These are phyloP conservation scores for Saccharomycopsis microspora DNA, from an alignment of 805 yeast genomes.

Conservation along the genomic window DNA sequence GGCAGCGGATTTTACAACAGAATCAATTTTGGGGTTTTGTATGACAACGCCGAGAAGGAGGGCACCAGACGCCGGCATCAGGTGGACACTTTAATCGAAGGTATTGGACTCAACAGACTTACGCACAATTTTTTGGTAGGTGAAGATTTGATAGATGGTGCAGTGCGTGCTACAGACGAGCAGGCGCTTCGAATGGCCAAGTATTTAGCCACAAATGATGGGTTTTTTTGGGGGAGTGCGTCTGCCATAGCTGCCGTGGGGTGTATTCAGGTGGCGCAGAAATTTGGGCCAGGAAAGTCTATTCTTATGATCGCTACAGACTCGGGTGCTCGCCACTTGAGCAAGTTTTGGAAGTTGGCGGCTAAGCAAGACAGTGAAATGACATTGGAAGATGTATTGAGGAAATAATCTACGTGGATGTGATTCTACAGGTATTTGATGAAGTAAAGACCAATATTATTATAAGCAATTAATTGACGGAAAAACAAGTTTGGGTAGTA, in stretches of 20 bases:
- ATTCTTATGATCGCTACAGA: slow-evolving; percentile 88
- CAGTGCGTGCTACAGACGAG: slow-evolving; percentile 66
- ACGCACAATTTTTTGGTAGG: slow-evolving; percentile 74
- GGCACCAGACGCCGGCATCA: slow-evolving; percentile 93
- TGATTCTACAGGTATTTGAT: too few relatives aligned
- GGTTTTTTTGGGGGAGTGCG: slow-evolving; percentile 84
- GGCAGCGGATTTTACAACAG: slow-evolving; percentile 88
- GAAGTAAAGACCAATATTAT: neutral
- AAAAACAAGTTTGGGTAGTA: neutral
- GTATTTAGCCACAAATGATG: slow-evolving; percentile 69
- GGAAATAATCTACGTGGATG: too few relatives aligned
- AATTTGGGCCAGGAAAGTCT: slow-evolving; percentile 40
- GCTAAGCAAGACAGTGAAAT: slow-evolving; percentile 23
- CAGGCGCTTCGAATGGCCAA: slow-evolving; percentile 88
- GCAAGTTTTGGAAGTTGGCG: slow-evolving; percentile 85
- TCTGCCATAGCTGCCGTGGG: slow-evolving; percentile 94
- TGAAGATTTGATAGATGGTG: slow-evolving; percentile 60
- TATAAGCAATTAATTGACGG: neutral
- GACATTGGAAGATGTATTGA: slow-evolving; percentile 25
- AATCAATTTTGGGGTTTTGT: slow-evolving; percentile 87
- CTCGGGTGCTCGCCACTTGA: slow-evolving; percentile 80
- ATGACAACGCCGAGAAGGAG: slow-evolving; percentile 76
- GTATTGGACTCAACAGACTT: slow-evolving; percentile 81
- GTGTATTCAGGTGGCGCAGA: slow-evolving; percentile 49
- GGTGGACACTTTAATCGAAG: slow-evolving; percentile 90